Base-by-base conservation (phyloP, 371 early-diverging fungal species). In the Haplosporangium sp. region DNA sequence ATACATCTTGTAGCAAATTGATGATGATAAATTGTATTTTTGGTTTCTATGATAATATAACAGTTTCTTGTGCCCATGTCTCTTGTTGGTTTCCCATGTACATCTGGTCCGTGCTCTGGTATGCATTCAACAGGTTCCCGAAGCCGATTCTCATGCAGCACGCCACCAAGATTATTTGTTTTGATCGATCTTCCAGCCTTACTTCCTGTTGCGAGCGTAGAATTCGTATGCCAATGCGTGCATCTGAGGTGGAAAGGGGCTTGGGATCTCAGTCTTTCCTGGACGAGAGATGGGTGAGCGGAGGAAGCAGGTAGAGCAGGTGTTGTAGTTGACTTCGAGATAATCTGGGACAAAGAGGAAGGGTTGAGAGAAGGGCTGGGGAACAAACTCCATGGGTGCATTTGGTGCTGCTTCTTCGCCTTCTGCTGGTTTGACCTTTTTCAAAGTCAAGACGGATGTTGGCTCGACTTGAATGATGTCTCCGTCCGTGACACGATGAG, bases 301-400 rank as follows among this genome's bases (percentile, higher is more conserved):
- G 62, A 98, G 83, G 80, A 96, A 96, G 53, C 95, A 91, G 20
- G 90, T 85, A 41, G 94, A 92, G 88, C 96, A 95, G 12, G 95
- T 96, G 75, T 91, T 91, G 86, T 95, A 98, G 85, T 96, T 93
- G 71, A 98, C 98, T 86, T 98, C 98, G 47, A 98, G 92, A 81
- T 98, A 98, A 66, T 95, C 92, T 20, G 98, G 98, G 14, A 95
- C 87, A 81, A 97, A 98, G 89, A 98, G 88, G 88, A 93, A 96
- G n/a, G 98, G 97, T 72, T 95, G 95, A 81, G 93, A 93, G 83
- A 87, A 97, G 14, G 92, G 91, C 37, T 86, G 86, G 11, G 93
- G 90, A 47, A 83, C 83, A 74, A 96, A 98, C 10, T 85, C 86
- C 55, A 91, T 86, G 37, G 74, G 74, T 56, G 85, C 87, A 63